These are phyloP conservation scores for Tremella yokohamensis DNA, from an alignment of 768 basidiomycete species.

Conservation along the genomic window DNA sequence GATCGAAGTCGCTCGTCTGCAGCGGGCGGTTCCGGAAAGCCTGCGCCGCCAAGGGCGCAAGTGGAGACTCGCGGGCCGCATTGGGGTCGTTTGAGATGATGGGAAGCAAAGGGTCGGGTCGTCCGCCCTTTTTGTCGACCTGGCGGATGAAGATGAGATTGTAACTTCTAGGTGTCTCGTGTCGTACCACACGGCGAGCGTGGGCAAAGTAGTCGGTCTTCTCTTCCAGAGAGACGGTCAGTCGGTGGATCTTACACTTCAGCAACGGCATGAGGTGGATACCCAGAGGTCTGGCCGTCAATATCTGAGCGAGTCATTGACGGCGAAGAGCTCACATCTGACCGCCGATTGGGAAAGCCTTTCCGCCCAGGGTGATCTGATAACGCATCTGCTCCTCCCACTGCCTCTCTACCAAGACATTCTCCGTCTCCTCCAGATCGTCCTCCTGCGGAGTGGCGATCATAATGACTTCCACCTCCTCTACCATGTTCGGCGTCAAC, in stretches of 20 bases:
- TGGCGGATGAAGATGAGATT: slow-evolving; percentile 64
- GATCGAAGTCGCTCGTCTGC: slow-evolving; percentile 21
- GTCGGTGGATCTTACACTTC: slow-evolving; percentile 74
- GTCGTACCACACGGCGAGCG: slow-evolving; percentile 64
- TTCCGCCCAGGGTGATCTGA: slow-evolving; percentile 67
- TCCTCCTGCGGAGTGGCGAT: slow-evolving; percentile 75
- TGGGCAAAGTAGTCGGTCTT: slow-evolving; percentile 75
- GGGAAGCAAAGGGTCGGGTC: slow-evolving; percentile 64
- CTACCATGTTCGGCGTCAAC: slow-evolving; percentile 67
- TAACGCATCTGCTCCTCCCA: slow-evolving; percentile 84
- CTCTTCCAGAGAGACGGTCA: slow-evolving; percentile 76
- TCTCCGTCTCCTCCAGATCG: slow-evolving; percentile 73
- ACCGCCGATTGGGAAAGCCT: slow-evolving; percentile 78
- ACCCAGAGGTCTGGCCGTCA: slow-evolving; percentile 58
- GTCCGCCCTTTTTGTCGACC: slow-evolving; percentile 54
- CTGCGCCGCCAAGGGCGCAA: slow-evolving; percentile 56
- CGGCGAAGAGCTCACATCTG: slow-evolving; percentile 54
- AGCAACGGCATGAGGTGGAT: slow-evolving; percentile 77
- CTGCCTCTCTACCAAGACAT: slow-evolving; percentile 75
- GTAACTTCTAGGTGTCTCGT: slow-evolving; percentile 63
- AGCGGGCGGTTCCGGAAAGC: slow-evolving; percentile 38
- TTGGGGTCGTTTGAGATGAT: slow-evolving; percentile 67
- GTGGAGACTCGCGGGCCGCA: slow-evolving; percentile 63
- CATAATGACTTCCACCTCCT: slow-evolving; percentile 68
- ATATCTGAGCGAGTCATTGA: background rate